Conservation (phyloP, 805 yeast genomes). For the Yamadazyma paraphyllophila region DNA sequence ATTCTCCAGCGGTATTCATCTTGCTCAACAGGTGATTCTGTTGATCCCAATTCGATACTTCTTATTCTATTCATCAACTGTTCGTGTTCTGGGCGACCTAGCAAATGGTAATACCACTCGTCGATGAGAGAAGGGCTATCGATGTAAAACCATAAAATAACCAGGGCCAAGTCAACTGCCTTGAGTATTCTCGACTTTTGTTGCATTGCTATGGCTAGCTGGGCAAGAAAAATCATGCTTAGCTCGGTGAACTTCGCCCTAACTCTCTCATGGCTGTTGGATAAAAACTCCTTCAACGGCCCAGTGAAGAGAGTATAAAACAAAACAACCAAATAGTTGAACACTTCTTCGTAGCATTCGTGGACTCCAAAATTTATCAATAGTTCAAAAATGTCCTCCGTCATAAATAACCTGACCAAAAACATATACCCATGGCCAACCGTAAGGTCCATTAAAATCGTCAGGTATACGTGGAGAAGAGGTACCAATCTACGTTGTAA, state of each 20-base stretch:
- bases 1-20: constrained; percentile 1
- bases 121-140: background rate
- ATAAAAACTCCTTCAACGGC: background rate
- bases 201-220: background rate
- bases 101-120: constrained; percentile 2
- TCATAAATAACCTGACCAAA: background rate
- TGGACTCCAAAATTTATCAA: constrained; percentile 1
- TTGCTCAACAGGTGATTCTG: background rate
- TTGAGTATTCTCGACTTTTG: background rate
- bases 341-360: constrained; percentile 2
- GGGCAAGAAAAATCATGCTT: background rate
- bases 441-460: background rate
- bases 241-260: background rate
- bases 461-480: background rate
- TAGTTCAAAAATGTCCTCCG: background rate
- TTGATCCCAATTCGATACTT: background rate
- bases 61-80: background rate
- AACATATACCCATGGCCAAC: background rate
- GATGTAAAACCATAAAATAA: background rate
- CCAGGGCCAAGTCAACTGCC: background rate
- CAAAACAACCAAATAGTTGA: background rate
- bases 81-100: background rate
- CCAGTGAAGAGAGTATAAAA: constrained; percentile 1
- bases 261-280: background rate
- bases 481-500: background rate